Evolutionary conservation across 2,329 filamentous ascomycete genomes (phyloP).

Genomic region (Rhexocercosporidium sp.): DNA sequence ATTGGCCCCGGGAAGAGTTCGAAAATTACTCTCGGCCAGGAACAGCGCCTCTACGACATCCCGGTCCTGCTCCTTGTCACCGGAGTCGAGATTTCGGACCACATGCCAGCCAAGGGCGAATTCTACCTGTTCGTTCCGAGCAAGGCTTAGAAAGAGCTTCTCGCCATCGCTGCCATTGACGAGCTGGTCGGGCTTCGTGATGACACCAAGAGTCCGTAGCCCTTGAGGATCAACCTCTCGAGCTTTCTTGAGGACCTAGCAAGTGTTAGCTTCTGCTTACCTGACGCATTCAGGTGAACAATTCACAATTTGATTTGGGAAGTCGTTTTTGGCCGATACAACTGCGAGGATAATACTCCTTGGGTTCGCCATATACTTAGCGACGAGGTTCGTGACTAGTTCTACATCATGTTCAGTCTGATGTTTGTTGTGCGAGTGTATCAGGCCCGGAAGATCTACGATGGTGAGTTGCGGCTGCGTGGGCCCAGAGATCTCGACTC

Average conservation of each 20-base stretch:
- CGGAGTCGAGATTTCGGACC: conserved; percentile 51
- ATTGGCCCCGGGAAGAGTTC: conserved; percentile 12
- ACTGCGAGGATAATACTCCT: conserved; percentile 50
- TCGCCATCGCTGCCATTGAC: conserved; percentile 47
- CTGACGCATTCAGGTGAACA: neutral
- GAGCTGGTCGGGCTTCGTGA: conserved; percentile 64
- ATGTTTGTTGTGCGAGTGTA: conserved; percentile 51
- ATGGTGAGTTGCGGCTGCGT: conserved; percentile 56
- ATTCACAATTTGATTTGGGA: conserved; percentile 15
- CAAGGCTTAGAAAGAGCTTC: conserved; percentile 47
- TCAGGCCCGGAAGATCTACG: conserved; percentile 63
- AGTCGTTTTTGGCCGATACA: conserved; percentile 20
- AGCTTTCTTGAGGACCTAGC: conserved; percentile 19
- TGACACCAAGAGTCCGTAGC: conserved; percentile 36
- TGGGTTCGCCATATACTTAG: conserved; percentile 56
- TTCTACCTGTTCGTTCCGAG: conserved; percentile 51
- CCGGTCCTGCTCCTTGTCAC: conserved; percentile 7
- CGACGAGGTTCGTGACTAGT: conserved; percentile 53
- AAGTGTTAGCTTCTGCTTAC: conserved; percentile 5
- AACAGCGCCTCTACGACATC: conserved; percentile 7
- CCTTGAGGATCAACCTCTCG: conserved; percentile 20
- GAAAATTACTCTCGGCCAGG: conserved; percentile 9
- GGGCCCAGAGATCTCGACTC: conserved; percentile 12
- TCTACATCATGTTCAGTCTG: conserved; percentile 51
- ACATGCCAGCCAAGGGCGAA: conserved; percentile 60